Evolutionary conservation across 305 asterid species (phyloP), one percentile per base, ranked within the genome.

Genomic region (Rubia occidens): DNA sequence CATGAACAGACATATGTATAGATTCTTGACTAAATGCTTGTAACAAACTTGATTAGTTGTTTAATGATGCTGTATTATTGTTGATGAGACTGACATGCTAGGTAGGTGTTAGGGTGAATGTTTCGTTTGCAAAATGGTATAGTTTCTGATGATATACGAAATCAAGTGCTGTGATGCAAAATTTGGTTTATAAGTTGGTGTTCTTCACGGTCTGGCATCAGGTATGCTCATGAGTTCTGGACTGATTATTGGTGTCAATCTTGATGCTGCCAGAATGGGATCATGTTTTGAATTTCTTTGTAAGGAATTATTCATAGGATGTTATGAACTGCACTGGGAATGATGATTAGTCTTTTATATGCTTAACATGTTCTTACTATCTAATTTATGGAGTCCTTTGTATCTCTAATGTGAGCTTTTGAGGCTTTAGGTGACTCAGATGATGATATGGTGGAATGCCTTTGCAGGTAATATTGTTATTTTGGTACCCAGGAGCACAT

Each of bases 401-500:
- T 9, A 5, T 17, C 2, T 8, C 17, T 60, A 8, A 13, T 37
- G 49, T 37, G 14, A 62, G 44, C 8, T 62, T 62, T 15, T 62
- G 14, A 62, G 47, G 67, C 15, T n/a, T 62, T 62, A 15, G 26
- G 26, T 17, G 49, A 62, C 47, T 10, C 49, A 62, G 51, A 17
- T n/a, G 47, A 64, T 64, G 68, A 40, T 26, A 64, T 64, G 54
- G 37, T 64, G 54, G 32, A 64, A 64, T 40, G 45, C 35, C 24
- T 15, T 40, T 64, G 68, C 68, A 64, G 68, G 68, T 40, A 20
- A 42, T 64, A 35, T 42, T 42, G 8, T 18, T 42, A 10, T 37
- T 18, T 2, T 10, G 0, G 5, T 8, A 11, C 45, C 14, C 35
- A 42, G 26, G 9, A 9, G 21, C 54, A 29, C 24, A 42, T 42